Evolutionary conservation across 306 rosid genomes (phyloP).

Genomic region (Malus asiatica): DNA sequence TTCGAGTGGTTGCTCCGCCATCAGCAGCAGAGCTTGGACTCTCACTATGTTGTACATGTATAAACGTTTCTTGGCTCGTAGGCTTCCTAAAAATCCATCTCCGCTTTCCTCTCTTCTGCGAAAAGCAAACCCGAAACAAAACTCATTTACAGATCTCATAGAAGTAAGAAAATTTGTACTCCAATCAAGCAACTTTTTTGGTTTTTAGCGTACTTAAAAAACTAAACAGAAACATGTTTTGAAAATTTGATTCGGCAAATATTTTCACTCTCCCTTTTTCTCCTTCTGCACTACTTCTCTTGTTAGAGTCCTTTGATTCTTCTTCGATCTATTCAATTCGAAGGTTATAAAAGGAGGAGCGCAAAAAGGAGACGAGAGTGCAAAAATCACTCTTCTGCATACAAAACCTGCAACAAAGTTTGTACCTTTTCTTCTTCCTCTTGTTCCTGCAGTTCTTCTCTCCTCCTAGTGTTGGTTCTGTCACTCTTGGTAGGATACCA

Average conservation of each 20-base stretch:
- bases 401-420: not conserved
- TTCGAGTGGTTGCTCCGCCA: not conserved
- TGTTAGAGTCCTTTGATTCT: not conserved
- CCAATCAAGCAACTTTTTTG: not conserved
- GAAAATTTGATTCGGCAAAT: too few relatives aligned
- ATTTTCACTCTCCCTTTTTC: not conserved
- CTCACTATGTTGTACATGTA: constrained; percentile 17
- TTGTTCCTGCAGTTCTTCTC: constrained; percentile 37
- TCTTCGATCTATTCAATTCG: not conserved
- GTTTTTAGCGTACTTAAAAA: not conserved
- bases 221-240: too few relatives aligned
- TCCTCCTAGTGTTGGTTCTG: constrained; percentile 30
- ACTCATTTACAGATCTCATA: not conserved
- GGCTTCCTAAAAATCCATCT: constrained; percentile 52
- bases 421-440: constrained; percentile 45
- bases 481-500: constrained; percentile 38
- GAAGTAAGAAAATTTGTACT: not conserved
- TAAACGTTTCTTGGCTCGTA: constrained; percentile 23
- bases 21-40: constrained; percentile 12
- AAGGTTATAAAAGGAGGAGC: too few relatives aligned
- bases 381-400: not conserved
- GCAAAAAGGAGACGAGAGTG: not conserved
- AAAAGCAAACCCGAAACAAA: not conserved
- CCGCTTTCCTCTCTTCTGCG: constrained; percentile 45
- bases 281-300: not conserved